Percentiles rank a stretch among this genome's conserved stretches.
phyloP scores from a whole-genome alignment of 192 early-diverging fungal genomes.

The Backusella mclennaniae region DNA sequence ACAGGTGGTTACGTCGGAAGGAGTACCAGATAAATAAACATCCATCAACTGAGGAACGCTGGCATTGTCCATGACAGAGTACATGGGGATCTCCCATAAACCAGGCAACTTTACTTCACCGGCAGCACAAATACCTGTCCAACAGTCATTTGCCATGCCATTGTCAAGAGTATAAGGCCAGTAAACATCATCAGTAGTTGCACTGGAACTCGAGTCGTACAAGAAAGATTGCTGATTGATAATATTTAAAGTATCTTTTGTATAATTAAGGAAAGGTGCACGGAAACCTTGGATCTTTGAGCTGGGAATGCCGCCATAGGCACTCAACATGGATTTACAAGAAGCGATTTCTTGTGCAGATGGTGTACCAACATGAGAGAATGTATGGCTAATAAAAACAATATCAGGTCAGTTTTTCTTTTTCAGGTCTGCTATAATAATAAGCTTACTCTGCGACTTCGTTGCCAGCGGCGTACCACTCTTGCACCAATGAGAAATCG shows the following conservation, averaged over 20 bases:
- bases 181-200: constrained; percentile 36
- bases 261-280: constrained; percentile 60
- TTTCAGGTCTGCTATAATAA: neutral
- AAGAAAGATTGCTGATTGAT: constrained; percentile 40
- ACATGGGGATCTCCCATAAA: constrained; percentile 69
- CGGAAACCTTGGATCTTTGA: constrained; percentile 62
- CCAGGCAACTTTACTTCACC: constrained; percentile 41
- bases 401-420: neutral
- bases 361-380: constrained; percentile 31
- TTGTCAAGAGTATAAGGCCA: constrained; percentile 73
- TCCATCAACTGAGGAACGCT: constrained; percentile 43
- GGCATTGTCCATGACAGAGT: constrained; percentile 43
- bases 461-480: constrained; percentile 60
- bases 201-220: constrained; percentile 55
- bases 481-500: constrained; percentile 54
- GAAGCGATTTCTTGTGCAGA: constrained; percentile 41
- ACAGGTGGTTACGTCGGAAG: constrained; percentile 36
- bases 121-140: constrained; percentile 43
- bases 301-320: constrained; percentile 57
- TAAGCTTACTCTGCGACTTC: constrained; percentile 53
- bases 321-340: constrained; percentile 40
- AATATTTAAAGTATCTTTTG: constrained; percentile 41
- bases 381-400: constrained; percentile 27
- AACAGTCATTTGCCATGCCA: constrained; percentile 60
- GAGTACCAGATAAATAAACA: constrained; percentile 45